A percentile compares a stretch with the other conserved stretches of the same genome.
Conservation (phyloP, 108 stramenopile species). For the Nitzschia sp. region DNA sequence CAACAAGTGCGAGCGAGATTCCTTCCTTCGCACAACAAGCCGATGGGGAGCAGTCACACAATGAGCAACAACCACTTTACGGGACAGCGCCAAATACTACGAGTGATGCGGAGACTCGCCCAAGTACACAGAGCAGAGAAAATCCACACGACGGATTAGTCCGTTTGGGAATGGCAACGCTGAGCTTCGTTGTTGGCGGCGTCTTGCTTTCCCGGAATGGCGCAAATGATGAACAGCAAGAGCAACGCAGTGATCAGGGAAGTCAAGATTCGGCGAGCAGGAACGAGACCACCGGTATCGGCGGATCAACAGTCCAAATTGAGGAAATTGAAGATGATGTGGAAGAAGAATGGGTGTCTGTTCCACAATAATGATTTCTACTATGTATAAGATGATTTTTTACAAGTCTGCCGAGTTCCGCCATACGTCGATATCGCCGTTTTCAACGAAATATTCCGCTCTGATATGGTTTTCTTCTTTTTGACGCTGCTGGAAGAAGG, state of each 20-base stretch:
- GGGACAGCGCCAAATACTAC: not conserved
- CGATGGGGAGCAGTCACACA: not conserved
- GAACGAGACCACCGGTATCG: conserved; percentile 1
- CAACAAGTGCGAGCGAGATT: not conserved
- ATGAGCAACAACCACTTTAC: not conserved
- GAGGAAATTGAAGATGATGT: conserved; percentile 28
- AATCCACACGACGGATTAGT: conserved; percentile 10
- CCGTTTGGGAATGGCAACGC: conserved; percentile 19
- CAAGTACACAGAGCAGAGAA: too few species aligned
- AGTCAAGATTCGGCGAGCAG: not conserved
- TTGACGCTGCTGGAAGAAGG: conserved; percentile 57
- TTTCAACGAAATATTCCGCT: conserved; percentile 61
- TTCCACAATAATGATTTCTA: conserved; percentile 6
- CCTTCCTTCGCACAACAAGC: not conserved
- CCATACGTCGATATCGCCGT: conserved; percentile 61
- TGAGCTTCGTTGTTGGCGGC: conserved; percentile 25
- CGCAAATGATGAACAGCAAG: not conserved
- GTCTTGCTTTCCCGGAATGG: conserved; percentile 9
- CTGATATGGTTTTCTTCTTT: conserved; percentile 53
- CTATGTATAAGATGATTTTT: too few species aligned
- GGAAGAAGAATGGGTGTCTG: conserved; percentile 30
- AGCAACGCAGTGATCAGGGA: not conserved
- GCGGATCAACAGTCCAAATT: conserved; percentile 20
- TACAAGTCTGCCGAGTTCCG: conserved; percentile 71
- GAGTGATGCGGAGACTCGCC: not conserved